Evolutionary conservation across 805 yeast genomes (phyloP).

Genomic region (Tetrapisispora arboricola): DNA sequence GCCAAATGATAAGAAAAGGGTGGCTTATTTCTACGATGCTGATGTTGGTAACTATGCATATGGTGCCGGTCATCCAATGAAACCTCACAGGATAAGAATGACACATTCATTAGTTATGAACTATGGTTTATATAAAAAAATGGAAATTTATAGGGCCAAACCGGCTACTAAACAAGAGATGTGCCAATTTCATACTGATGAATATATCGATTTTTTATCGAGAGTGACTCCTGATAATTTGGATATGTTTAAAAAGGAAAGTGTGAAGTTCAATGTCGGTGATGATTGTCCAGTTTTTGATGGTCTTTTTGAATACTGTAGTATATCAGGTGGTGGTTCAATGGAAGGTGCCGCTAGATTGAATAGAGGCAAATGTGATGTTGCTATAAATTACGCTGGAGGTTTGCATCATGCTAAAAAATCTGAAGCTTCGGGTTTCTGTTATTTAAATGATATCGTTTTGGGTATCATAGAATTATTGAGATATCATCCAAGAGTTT

Average conservation of each 20-base stretch:
- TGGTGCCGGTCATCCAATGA: conserved; percentile 99
- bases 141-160: conserved; percentile 95
- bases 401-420: conserved; percentile 96
- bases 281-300: conserved; percentile 94
- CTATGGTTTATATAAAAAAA: conserved; percentile 89
- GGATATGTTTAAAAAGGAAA: conserved; percentile 79
- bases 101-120: conserved; percentile 95
- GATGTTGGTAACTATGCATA: conserved; percentile 97
- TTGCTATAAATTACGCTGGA: conserved; percentile 94
- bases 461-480: conserved; percentile 75
- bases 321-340: conserved; percentile 87
- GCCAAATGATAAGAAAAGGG: conserved; percentile 42
- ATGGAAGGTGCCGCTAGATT: conserved; percentile 85
- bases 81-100: conserved; percentile 97
- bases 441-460: conserved; percentile 91
- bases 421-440: conserved; percentile 88
- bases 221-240: conserved; percentile 88
- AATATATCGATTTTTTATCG: conserved; percentile 84
- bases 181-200: conserved; percentile 98
- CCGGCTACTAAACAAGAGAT: conserved; percentile 97
- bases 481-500: conserved; percentile 82
- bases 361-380: conserved; percentile 78
- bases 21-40: conserved; percentile 75
- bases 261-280: conserved; percentile 80
- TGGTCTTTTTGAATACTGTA: conserved; percentile 85